These are phyloP conservation scores for Malania oleifera DNA, from an alignment of 164 flowering plant genomes.

Conservation along the genomic window DNA sequence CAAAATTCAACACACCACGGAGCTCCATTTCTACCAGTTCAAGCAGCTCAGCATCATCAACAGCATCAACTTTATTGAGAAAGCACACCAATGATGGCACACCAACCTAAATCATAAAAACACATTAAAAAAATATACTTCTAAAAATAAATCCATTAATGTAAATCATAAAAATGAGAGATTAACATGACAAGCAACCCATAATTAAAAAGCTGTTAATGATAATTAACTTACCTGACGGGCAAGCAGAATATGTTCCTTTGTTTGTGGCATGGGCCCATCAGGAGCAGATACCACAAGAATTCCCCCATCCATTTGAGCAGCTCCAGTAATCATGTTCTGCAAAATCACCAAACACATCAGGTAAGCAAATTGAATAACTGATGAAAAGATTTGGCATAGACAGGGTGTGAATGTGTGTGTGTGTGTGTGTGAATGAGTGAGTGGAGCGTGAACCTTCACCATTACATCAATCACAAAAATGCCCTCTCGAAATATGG, in stretches of 20 bases:
- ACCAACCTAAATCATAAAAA: slow-evolving; percentile 58
- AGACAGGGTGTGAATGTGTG: too few relatives aligned
- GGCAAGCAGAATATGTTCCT: slow-evolving; percentile 93
- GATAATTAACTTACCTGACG: slow-evolving; percentile 65
- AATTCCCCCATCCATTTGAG: slow-evolving; percentile 99
- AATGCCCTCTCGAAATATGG: too few relatives aligned
- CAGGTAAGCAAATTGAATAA: too few relatives aligned
- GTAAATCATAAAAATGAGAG: too few relatives aligned
- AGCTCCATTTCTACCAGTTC: slow-evolving; percentile 99
- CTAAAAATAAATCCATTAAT: too few relatives aligned
- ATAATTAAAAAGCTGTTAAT: slow-evolving; percentile 7
- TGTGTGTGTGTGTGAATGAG: too few relatives aligned
- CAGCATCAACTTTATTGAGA: slow-evolving; percentile 90
- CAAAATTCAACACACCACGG: slow-evolving; percentile 50
- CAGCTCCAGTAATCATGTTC: slow-evolving; percentile 99
- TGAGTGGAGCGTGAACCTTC: too few relatives aligned
- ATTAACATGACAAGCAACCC: neutral
- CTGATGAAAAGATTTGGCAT: too few relatives aligned
- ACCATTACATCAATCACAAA: too few relatives aligned
- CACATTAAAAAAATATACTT: neutral
- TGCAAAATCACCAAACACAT: slow-evolving; percentile 27
- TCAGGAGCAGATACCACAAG: slow-evolving; percentile 96
- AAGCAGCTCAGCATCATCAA: slow-evolving; percentile 86
- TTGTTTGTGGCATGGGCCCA: slow-evolving; percentile 98
- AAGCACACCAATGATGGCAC: slow-evolving; percentile 97